Evolutionary conservation across 495 filamentous ascomycete species (phyloP), one percentile per base, ranked within the genome.

Genomic region (Neurospora sp.): DNA sequence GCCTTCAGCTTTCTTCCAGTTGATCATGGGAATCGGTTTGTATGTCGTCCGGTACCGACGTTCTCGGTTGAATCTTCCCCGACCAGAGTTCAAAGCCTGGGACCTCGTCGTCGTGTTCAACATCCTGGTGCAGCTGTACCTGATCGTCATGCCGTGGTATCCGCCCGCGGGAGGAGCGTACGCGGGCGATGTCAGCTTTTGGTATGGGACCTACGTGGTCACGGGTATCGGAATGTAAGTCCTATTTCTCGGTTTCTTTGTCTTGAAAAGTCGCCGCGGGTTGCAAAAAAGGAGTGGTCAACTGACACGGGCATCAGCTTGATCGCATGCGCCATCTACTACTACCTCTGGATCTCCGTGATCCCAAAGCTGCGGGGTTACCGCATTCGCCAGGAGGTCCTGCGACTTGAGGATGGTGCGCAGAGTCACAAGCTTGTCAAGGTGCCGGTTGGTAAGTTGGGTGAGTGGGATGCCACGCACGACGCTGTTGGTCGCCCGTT

Each of bases 61-160:
- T 20, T 84, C 82, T 42, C 82, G 83, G 3, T 77, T 87, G 5
- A 80, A 82, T 5, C 76, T 89, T 5, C 79, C 79, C 0, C 69
- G 76, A 0, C 76, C 87, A 0, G 84, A 84, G 12, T 91, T 88
- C 75, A 78, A 77, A 8, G 84, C 86, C 2, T 91, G 89, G 89
- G 76, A 86, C 68, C 72, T 85, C 1, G 81, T 85, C 5, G 74
- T 90, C 12, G 81, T 83, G 14, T 89, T 91, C 76, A 83, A 84
- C 16, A 85, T 90, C 41, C 61, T 88, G 1, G 79, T 88, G 0
- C 85, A 88, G 40, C 40, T 88, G 0, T 91, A 89, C 74, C 80
- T 89, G 70, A 77, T 92, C 27, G 82, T 88, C 11, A 88, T 88
- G 77, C 90, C 90, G 6, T 91, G 89, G 90, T 91, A 89, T 72